Percentiles rank a stretch among this genome's conserved stretches.
Conservation (phyloP, 352 stramenopile species). For the Phytophthora tubulina region DNA sequence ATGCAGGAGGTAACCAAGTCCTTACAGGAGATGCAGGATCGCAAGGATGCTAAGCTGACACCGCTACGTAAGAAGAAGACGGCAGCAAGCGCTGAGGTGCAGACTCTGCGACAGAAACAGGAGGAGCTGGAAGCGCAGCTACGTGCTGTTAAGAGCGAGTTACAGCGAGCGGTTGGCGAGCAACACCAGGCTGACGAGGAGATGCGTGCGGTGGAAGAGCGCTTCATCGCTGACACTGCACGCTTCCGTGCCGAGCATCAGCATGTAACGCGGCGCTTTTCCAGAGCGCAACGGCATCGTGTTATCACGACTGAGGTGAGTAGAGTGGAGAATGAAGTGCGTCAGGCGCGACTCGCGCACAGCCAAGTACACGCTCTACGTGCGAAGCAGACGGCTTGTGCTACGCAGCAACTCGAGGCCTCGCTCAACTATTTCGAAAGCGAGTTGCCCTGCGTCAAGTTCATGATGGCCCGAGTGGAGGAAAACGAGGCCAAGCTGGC, state of each 20-base stretch:
- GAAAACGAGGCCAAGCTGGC: slow-evolving; percentile 54
- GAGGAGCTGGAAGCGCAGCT: slow-evolving; percentile 70
- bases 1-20: slow-evolving; percentile 51
- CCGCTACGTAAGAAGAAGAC: slow-evolving; percentile 47
- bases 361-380: slow-evolving; percentile 55
- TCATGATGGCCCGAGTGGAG: slow-evolving; percentile 74
- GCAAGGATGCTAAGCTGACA: slow-evolving; percentile 47
- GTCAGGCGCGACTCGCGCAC: slow-evolving; percentile 44
- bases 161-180: slow-evolving; percentile 49
- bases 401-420: slow-evolving; percentile 73
- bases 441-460: slow-evolving; percentile 81
- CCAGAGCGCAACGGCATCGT: slow-evolving; percentile 46
- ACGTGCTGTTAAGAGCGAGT: slow-evolving; percentile 53
- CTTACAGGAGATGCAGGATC: slow-evolving; percentile 50
- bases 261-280: slow-evolving; percentile 50
- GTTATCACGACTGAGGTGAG: slow-evolving; percentile 51
- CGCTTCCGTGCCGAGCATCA: slow-evolving; percentile 63
- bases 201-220: slow-evolving; percentile 56
- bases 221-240: slow-evolving; percentile 54
- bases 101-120: slow-evolving; percentile 50
- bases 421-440: slow-evolving; percentile 79
- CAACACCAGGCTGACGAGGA: slow-evolving; percentile 58
- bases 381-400: slow-evolving; percentile 57
- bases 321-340: slow-evolving; percentile 49
- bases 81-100: slow-evolving; percentile 23